phyloP scores from a whole-genome alignment of 306 rosid genomes.

The Potentilla sterilis region DNA sequence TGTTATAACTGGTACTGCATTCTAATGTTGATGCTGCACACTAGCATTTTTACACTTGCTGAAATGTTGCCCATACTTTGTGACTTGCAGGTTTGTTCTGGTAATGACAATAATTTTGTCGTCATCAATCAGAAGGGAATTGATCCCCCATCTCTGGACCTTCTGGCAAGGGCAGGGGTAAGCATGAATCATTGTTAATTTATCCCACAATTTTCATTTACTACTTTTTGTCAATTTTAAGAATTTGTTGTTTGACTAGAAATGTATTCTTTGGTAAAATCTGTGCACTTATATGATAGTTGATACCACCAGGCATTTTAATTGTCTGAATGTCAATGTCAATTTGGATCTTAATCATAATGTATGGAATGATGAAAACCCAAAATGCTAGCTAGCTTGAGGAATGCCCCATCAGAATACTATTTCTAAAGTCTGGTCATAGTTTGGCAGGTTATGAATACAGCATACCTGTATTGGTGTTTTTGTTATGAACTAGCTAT shows the following conservation, averaged over 20 bases:
- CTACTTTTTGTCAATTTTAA: too few species aligned
- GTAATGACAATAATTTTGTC: constrained; percentile 68
- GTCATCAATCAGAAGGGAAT: constrained; percentile 95
- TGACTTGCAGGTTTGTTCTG: constrained; percentile 75
- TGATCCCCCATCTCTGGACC: constrained; percentile 95
- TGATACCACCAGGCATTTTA: neutral
- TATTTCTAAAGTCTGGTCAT: neutral
- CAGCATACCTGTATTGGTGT: too few species aligned
- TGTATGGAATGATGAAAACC: neutral
- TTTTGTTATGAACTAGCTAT: too few species aligned
- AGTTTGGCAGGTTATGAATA: too few species aligned
- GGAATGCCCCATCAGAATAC: neutral
- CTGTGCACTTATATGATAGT: neutral
- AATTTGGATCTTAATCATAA: neutral
- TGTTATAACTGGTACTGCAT: neutral
- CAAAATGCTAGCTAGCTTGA: neutral
- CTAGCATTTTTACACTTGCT: neutral
- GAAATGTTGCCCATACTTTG: neutral
- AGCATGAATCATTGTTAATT: constrained; percentile 22
- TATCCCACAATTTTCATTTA: neutral
- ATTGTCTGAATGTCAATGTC: neutral
- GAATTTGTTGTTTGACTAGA: too few species aligned
- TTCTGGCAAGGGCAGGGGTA: constrained; percentile 96
- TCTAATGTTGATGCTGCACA: constrained; percentile 5
- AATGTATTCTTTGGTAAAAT: neutral